These are phyloP conservation scores for Macroventuria anomochaeta DNA, from an alignment of 2,329 filamentous ascomycete genomes.

Conservation along the genomic window DNA sequence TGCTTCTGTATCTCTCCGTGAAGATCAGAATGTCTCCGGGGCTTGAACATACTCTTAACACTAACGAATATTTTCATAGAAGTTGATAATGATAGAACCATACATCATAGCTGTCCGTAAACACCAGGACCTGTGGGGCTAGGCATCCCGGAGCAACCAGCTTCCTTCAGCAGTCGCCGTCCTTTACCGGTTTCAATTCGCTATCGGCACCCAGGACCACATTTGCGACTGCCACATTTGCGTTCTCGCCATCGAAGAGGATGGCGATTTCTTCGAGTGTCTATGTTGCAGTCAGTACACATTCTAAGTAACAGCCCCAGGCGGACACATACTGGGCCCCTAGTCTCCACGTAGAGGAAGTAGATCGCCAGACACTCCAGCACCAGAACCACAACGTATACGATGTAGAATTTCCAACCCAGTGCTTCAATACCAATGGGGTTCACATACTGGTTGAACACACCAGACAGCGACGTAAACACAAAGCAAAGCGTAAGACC, in stretches of 20 bases:
- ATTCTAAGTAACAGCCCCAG: neutral
- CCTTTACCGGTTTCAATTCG: neutral
- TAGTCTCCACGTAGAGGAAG: constrained; percentile 36
- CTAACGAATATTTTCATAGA: no score
- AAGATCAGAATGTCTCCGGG: neutral
- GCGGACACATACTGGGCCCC: constrained; percentile 23
- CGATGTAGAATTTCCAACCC: constrained; percentile 41
- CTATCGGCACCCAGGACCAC: constrained; percentile 14
- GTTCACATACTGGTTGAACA: constrained; percentile 67
- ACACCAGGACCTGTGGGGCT: no score
- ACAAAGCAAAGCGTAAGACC: constrained; percentile 53
- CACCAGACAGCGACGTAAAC: constrained; percentile 62
- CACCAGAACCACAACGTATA: constrained; percentile 38
- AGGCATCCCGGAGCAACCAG: no score
- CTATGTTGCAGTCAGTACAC: constrained; percentile 1
- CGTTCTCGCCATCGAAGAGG: constrained; percentile 27
- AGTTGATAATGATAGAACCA: no score
- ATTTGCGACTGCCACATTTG: constrained; percentile 22
- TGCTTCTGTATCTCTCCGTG: neutral
- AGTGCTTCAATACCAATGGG: constrained; percentile 36
- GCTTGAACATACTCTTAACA: no score
- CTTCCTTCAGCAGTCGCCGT: neutral
- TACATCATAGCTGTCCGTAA: no score
- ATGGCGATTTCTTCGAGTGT: constrained; percentile 30
- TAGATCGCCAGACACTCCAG: constrained; percentile 31